phyloP scores from a whole-genome alignment of 805 yeast genomes.

The Candida pini region DNA sequence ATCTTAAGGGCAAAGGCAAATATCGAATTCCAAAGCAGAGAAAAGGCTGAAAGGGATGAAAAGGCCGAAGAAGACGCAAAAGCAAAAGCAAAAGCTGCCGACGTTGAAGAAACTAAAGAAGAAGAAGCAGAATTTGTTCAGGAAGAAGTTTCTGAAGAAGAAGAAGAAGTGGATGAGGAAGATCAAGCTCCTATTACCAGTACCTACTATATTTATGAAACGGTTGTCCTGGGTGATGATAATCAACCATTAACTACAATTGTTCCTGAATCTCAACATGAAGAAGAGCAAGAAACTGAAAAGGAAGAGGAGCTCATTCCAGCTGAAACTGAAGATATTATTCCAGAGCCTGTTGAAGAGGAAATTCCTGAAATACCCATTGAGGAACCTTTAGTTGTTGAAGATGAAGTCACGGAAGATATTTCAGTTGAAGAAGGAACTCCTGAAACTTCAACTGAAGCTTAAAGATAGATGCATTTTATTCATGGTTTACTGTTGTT shows the following conservation, averaged over 20 bases:
- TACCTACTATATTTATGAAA: constrained; percentile 11
- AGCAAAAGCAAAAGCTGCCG: constrained; percentile 5
- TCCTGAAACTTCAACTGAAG: constrained; percentile 5
- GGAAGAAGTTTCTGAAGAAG: too few relatives aligned
- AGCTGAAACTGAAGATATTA: not conserved
- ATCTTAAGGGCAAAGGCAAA: constrained; percentile 55
- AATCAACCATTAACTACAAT: constrained; percentile 13
- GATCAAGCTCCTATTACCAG: constrained; percentile 7
- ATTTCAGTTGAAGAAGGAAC: constrained; percentile 4
- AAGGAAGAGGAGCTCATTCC: not conserved
- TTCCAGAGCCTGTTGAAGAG: constrained; percentile 1
- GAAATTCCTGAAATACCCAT: not conserved
- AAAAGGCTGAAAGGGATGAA: constrained; percentile 33
- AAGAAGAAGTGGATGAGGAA: constrained; percentile 4
- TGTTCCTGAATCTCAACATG: not conserved
- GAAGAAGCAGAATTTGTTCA: constrained; percentile 6
- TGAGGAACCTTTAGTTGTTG: constrained; percentile 2
- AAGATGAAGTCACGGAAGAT: too few relatives aligned
- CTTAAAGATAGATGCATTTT: too few relatives aligned
- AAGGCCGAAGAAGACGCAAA: constrained; percentile 1
- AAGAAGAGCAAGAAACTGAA: not conserved
- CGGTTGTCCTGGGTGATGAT: constrained; percentile 12
- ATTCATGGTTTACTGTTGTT: too few relatives aligned
- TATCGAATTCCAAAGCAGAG: constrained; percentile 50
- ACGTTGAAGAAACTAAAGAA: constrained; percentile 2